Conservation (phyloP, 345 rosid genomes). For the Angophora floribunda region DNA sequence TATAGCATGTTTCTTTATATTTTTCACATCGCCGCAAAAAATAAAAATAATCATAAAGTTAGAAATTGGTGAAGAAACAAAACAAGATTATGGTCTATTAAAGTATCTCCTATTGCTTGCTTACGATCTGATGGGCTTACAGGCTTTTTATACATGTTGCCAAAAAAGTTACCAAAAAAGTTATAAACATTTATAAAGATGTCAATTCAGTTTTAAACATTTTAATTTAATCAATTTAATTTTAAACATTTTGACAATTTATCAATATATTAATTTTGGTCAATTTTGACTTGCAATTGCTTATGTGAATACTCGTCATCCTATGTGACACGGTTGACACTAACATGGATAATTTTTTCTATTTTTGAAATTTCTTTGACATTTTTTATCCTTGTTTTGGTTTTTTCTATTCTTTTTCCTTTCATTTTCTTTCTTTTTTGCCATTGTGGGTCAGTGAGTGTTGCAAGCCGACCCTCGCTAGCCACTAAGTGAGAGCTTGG, state of each 20-base stretch:
- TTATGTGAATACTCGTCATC: accelerated
- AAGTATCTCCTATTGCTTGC: neutral
- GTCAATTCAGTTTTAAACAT: accelerated
- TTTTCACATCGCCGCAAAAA: neutral
- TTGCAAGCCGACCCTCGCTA: neutral
- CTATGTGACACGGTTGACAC: neutral
- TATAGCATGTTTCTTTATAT: neutral
- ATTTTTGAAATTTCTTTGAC: too few relatives aligned
- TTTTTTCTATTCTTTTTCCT: neutral
- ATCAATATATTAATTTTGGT: too few relatives aligned
- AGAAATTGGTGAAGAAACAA: neutral
- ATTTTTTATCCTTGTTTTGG: too few relatives aligned
- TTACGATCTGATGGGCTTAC: neutral
- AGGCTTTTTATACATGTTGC: neutral
- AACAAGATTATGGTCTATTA: neutral
- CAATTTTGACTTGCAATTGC: too few relatives aligned
- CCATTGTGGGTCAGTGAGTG: neutral
- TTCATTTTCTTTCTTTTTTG: too few relatives aligned
- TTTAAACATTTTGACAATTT: too few relatives aligned
- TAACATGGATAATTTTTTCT: too few relatives aligned
- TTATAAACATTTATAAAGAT: too few relatives aligned
- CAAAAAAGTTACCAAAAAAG: neutral
- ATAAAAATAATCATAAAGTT: neutral
- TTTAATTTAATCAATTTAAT: too few relatives aligned
- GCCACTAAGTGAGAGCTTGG: neutral